Percentiles rank a stretch among this genome's conserved stretches.
These are phyloP conservation scores for Leishmania lainsoni DNA, from an alignment of 208 protist species.

Conservation along the genomic window DNA sequence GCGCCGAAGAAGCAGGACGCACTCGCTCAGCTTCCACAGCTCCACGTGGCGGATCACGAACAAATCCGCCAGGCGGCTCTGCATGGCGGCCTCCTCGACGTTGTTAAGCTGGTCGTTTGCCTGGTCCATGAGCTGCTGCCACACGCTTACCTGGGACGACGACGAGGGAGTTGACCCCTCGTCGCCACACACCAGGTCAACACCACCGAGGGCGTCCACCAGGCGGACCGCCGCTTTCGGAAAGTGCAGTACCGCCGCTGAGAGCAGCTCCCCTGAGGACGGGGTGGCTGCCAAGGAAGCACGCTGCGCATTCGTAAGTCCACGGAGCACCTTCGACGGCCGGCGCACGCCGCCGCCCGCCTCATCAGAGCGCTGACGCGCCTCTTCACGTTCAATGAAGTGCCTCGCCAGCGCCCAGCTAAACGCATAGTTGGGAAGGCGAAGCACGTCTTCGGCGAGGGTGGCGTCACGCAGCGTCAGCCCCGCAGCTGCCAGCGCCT, in stretches of 20 bases:
- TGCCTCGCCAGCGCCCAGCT: conserved; percentile 75
- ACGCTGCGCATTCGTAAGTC: conserved; percentile 41
- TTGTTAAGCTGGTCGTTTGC: conserved; percentile 4
- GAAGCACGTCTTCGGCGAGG: conserved; percentile 32
- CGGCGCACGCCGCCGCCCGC: conserved; percentile 8
- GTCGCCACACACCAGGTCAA: conserved; percentile 31
- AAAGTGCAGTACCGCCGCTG: conserved; percentile 55
- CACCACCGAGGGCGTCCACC: conserved; percentile 48
- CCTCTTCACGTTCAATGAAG: conserved; percentile 67
- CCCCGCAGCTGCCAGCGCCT: conserved; percentile 3
- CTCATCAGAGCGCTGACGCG: conserved; percentile 11
- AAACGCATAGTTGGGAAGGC: conserved; percentile 79
- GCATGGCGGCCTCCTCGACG: conserved; percentile 9
- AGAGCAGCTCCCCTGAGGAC: conserved; percentile 50
- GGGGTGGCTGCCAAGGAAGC: conserved; percentile 35
- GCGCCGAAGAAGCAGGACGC: conserved; percentile 24
- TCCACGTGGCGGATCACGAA: conserved; percentile 75
- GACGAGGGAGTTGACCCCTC: conserved; percentile 20
- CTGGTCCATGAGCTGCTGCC: not conserved
- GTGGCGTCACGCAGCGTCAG: not conserved
- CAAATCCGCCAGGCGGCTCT: conserved; percentile 39
- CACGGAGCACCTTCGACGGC: conserved; percentile 59
- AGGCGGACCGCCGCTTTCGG: conserved; percentile 58
- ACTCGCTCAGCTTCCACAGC: conserved; percentile 73
- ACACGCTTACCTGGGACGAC: conserved; percentile 8